phyloP scores from a whole-genome alignment of 192 early-diverging fungal species.

The Linnemannia elongata region DNA sequence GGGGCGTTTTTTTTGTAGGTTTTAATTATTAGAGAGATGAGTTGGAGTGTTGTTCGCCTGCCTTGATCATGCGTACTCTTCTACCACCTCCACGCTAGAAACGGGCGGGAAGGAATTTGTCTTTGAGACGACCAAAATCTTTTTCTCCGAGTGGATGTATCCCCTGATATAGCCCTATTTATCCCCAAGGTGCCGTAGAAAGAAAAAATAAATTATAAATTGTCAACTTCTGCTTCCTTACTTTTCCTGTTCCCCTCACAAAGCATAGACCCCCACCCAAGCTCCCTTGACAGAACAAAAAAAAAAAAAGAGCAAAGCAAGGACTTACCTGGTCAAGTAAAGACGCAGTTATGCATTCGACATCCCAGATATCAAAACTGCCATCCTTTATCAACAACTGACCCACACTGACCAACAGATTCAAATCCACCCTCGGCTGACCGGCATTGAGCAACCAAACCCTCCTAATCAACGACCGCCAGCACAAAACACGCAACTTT shows the following conservation, averaged over 20 bases:
- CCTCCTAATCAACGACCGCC: conserved; percentile 59
- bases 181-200: not conserved
- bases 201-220: not conserved
- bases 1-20: not conserved
- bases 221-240: not conserved
- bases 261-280: not conserved
- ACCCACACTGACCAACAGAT: conserved; percentile 42
- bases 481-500: conserved; percentile 56
- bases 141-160: conserved; percentile 61
- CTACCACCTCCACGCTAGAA: conserved; percentile 26
- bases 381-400: conserved; percentile 33
- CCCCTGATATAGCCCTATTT: conserved; percentile 64
- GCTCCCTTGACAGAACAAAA: not conserved
- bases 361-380: conserved; percentile 45
- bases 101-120: conserved; percentile 58
- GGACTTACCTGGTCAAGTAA: conserved; percentile 62
- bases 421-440: conserved; percentile 30
- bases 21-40: not conserved
- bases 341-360: conserved; percentile 59
- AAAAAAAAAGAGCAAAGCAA: not conserved
- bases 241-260: not conserved
- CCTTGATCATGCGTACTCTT: not conserved
- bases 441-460: conserved; percentile 31
- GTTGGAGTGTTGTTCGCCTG: not conserved
- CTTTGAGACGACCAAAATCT: conserved; percentile 59